Conservation (phyloP, 2,329 filamentous ascomycete species). For the Pestalotiopsis fici region DNA sequence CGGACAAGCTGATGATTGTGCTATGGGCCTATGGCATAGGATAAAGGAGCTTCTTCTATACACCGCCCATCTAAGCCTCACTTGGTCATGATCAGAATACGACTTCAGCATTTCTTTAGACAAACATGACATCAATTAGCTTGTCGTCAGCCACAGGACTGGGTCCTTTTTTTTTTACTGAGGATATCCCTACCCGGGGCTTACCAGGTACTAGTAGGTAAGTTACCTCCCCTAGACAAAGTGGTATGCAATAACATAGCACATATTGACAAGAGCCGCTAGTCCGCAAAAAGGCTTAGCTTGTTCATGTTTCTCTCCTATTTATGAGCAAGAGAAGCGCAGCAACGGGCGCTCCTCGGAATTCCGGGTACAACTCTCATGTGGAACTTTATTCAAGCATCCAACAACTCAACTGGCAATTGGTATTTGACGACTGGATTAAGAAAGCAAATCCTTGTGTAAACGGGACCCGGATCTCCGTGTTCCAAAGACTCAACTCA, state of each 20-base stretch:
- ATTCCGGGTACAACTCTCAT: neutral
- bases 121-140: too few relatives aligned
- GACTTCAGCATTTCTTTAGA: too few relatives aligned
- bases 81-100: too few relatives aligned
- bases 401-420: neutral
- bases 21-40: too few relatives aligned
- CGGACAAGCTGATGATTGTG: too few relatives aligned
- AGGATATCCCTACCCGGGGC: neutral
- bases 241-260: neutral
- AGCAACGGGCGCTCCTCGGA: neutral
- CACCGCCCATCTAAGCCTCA: too few relatives aligned
- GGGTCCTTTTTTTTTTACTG: too few relatives aligned
- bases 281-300: neutral
- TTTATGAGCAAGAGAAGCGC: neutral
- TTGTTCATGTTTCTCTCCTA: neutral
- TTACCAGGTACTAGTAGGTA: neutral
- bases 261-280: neutral
- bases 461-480: neutral
- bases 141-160: too few relatives aligned
- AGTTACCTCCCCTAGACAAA: neutral
- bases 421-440: neutral
- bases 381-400: neutral
- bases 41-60: too few relatives aligned
- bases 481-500: neutral
- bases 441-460: neutral